Percentiles rank a stretch among this genome's conserved stretches.
Evolutionary conservation across 2,329 filamentous ascomycete species (phyloP).

Genomic region (Paramyrothecium roridum): DNA sequence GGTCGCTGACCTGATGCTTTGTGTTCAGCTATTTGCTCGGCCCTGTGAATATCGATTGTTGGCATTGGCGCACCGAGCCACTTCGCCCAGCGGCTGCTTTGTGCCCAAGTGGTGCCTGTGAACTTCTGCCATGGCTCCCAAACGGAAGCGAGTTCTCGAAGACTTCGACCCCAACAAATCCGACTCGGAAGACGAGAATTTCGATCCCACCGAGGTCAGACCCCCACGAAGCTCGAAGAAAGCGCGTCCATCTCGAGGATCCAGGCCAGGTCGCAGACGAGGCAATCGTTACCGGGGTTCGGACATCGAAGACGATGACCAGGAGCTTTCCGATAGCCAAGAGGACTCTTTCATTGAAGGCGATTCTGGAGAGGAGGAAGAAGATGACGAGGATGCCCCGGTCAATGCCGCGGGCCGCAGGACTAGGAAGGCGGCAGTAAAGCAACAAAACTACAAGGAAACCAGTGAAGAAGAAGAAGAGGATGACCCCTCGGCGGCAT

Average conservation of each 20-base stretch:
- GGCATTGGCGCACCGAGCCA: not conserved
- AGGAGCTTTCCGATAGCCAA: constrained; percentile 50
- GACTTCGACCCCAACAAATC: constrained; percentile 66
- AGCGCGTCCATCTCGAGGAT: constrained; percentile 32
- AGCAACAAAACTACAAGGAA: constrained; percentile 45
- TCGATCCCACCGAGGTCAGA: constrained; percentile 50
- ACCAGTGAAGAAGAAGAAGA: constrained; percentile 38
- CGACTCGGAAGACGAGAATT: constrained; percentile 64
- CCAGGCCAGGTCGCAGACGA: constrained; percentile 30
- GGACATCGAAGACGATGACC: constrained; percentile 61
- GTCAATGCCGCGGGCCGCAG: constrained; percentile 46
- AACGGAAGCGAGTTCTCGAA: constrained; percentile 57
- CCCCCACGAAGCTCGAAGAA: constrained; percentile 40
- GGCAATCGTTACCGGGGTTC: constrained; percentile 51
- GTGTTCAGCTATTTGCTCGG: not conserved
- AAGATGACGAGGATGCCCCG: constrained; percentile 37
- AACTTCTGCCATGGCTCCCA: constrained; percentile 31
- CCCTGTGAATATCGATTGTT: not conserved
- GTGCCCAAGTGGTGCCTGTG: not conserved
- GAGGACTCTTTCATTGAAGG: constrained; percentile 46
- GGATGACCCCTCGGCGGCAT: constrained; percentile 23
- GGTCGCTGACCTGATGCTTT: not conserved
- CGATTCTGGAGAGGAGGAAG: constrained; percentile 35
- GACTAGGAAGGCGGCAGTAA: constrained; percentile 44
- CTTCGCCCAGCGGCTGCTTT: not conserved